Evolutionary conservation across 129 eudicot genomes (phyloP).

Genomic region (Sambucus nigra): DNA sequence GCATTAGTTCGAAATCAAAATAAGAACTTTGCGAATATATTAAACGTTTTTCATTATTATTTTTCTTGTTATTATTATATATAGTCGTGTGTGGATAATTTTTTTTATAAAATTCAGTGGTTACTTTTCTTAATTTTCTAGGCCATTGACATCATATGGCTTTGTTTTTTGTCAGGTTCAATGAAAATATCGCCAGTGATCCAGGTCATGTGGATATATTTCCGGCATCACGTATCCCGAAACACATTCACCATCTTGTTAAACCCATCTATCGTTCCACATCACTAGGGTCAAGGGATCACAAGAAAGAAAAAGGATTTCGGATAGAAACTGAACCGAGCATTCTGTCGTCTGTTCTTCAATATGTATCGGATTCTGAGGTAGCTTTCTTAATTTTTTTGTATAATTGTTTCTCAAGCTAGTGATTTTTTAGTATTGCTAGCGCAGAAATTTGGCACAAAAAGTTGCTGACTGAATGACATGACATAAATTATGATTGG

Average conservation of each 20-base stretch:
- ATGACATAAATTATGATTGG: too few species aligned
- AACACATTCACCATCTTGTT: slow-evolving; percentile 57
- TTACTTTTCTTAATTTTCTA: too few species aligned
- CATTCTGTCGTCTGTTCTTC: slow-evolving; percentile 50
- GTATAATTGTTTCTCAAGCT: background rate
- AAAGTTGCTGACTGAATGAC: too few species aligned
- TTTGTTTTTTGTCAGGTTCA: slow-evolving; percentile 35
- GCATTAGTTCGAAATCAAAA: too few species aligned
- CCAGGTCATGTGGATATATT: slow-evolving; percentile 94
- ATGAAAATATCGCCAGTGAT: slow-evolving; percentile 68
- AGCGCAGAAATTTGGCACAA: background rate
- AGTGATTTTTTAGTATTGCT: background rate
- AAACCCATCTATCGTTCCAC: slow-evolving; percentile 49
- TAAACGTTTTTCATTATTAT: too few species aligned
- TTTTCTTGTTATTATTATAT: too few species aligned
- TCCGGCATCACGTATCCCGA: slow-evolving; percentile 76
- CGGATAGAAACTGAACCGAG: slow-evolving; percentile 63
- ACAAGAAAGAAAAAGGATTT: slow-evolving; percentile 59
- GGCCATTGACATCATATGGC: too few species aligned
- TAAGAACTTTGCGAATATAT: too few species aligned
- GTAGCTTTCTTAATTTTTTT: slow-evolving; percentile 29
- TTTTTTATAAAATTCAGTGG: too few species aligned
- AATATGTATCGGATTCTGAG: slow-evolving; percentile 73
- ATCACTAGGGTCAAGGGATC: slow-evolving; percentile 16
- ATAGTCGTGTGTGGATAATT: too few species aligned